Evolutionary conservation across 2,329 filamentous ascomycete genomes (phyloP).

Genomic region (Alternaria ventricosa): DNA sequence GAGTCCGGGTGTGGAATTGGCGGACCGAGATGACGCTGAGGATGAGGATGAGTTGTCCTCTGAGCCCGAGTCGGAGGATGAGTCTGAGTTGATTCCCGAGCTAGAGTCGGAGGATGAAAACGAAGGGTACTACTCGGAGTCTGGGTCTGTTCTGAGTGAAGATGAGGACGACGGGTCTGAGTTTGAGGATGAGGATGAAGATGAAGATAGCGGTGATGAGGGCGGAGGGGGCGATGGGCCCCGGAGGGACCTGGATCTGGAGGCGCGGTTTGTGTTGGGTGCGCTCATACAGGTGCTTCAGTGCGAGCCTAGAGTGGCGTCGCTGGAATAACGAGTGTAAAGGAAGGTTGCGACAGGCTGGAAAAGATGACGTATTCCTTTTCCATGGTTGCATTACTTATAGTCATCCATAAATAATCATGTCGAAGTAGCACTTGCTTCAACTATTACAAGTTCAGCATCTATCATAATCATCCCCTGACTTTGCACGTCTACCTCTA

Average conservation of each 20-base stretch:
- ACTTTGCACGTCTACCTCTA: background rate
- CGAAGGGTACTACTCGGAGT: background rate
- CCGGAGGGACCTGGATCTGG: background rate
- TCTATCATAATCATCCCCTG: background rate
- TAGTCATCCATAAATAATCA: background rate
- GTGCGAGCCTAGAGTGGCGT: background rate
- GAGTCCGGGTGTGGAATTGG: background rate
- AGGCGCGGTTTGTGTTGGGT: background rate
- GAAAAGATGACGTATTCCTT: background rate
- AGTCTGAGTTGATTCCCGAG: background rate
- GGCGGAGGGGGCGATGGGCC: background rate
- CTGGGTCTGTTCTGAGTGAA: background rate
- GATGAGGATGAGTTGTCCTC: background rate
- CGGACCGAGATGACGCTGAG: background rate
- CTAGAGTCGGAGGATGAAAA: background rate
- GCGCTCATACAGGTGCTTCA: background rate
- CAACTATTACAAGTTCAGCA: background rate
- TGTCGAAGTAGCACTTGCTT: background rate
- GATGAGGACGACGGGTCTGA: background rate
- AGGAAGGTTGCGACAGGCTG: background rate
- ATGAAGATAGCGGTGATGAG: background rate
- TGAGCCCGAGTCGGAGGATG: background rate
- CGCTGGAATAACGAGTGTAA: background rate
- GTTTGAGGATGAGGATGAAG: background rate
- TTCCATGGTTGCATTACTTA: background rate